Percentiles rank a stretch among this genome's conserved stretches.
Evolutionary conservation across 441 rosid genomes (phyloP).

Genomic region (Populus hybrid): DNA sequence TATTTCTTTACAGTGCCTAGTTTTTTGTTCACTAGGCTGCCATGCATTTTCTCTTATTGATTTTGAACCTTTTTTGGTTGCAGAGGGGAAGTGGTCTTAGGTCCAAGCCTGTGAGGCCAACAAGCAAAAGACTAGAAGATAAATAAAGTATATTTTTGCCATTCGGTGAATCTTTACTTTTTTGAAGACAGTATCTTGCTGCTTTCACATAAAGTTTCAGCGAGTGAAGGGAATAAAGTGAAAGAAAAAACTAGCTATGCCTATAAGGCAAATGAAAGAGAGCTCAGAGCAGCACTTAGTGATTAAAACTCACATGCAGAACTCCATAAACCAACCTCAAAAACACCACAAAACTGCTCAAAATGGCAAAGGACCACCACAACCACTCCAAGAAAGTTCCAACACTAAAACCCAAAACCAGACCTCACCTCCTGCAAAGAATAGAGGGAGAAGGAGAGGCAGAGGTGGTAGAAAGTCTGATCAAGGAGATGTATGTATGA

Average conservation of each 20-base stretch:
- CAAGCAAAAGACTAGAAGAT: conserved; percentile 22
- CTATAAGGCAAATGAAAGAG: conserved; percentile 85
- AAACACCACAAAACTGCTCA: conserved; percentile 56
- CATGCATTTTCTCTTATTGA: conserved; percentile 33
- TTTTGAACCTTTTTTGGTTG: conserved; percentile 5
- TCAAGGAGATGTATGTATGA: conserved; percentile 75
- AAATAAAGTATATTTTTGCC: conserved; percentile 30
- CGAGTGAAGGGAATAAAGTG: not conserved
- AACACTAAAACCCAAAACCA: conserved; percentile 42
- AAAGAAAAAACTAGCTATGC: conserved; percentile 45
- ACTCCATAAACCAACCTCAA: conserved; percentile 50
- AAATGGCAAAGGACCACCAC: conserved; percentile 69
- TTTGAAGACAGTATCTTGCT: conserved; percentile 16
- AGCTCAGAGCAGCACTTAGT: conserved; percentile 66
- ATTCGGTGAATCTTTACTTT: conserved; percentile 36
- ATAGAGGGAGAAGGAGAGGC: conserved; percentile 78
- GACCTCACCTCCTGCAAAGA: conserved; percentile 65
- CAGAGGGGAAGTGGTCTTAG: conserved; percentile 17
- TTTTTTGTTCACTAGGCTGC: conserved; percentile 32
- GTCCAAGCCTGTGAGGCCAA: conserved; percentile 19
- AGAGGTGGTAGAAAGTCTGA: conserved; percentile 94
- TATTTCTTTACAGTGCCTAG: conserved; percentile 26
- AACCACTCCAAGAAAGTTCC: conserved; percentile 29
- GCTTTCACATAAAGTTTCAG: conserved; percentile 18
- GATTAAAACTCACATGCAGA: conserved; percentile 63